Evolutionary conservation across 495 filamentous ascomycete species (phyloP), one percentile per base, ranked within the genome.

Genomic region (Annulohypoxylon bovei): DNA sequence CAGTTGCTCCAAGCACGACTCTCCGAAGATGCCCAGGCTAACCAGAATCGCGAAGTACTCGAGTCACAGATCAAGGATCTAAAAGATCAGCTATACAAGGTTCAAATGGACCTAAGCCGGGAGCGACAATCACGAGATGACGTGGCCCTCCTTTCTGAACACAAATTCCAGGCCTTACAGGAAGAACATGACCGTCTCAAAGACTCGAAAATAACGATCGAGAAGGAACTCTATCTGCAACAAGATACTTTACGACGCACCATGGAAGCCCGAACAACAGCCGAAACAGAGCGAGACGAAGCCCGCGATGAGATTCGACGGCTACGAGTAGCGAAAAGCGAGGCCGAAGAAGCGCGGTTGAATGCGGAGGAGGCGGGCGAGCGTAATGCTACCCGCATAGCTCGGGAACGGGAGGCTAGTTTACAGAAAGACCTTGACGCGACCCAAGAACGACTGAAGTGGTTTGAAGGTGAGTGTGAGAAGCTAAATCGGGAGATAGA

Each of bases 141-240:
- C 78, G 93, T 98, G 32, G 92, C 92, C 64, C 89, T 97, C 79
- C 91, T 98, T 63, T 88, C 92, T 2, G 93, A 98, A 66, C 93
- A 97, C 81, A 96, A 95, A 73, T 90, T 90, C 65, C 83, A 90
- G 16, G 88, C 89, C 44, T 80, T 99, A 61, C 90, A 92, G 72
- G 88, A 94, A 20, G 94, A 98, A 62, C 97, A 91, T 72, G 87
- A 94, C 30, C 86, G 86, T n/a, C 84, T 99, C 12, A 97, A 97
- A 68, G 93, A 97, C 37, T 91, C 94, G 4, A 99, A 99, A 79
- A 97, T 98, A 71, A 95, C 86, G 39, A 98, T 99, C 59, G 95
- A 99, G 77, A 98, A 97, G 78, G 96, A 98, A 78, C 93, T 99
- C 80, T 98, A 98, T 76, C 89, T 91, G n/a, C 95, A 98, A 72